Evolutionary conservation across 1,284 basidiomycete genomes (phyloP).

Genomic region (Naganishia cerealis): DNA sequence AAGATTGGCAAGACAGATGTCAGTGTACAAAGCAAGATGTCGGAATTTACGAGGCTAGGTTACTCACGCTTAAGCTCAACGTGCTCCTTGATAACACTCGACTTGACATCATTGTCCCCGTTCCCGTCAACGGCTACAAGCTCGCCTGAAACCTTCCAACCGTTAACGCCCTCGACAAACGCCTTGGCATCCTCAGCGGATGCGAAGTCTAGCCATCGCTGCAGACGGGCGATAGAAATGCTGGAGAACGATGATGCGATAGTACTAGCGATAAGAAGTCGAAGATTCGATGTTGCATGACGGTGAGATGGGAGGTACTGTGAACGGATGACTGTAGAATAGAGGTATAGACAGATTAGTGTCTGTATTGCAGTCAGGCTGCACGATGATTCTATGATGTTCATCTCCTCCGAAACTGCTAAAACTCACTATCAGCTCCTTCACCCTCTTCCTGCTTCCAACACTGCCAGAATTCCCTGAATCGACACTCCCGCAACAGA

Average conservation of each 20-base stretch:
- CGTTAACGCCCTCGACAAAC: constrained; percentile 66
- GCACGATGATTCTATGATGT: neutral
- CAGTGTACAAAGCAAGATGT: neutral
- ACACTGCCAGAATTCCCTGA: constrained; percentile 33
- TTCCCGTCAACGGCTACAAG: constrained; percentile 75
- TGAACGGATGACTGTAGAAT: constrained; percentile 43
- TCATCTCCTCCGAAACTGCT: neutral
- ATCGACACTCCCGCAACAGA: constrained; percentile 33
- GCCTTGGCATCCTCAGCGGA: constrained; percentile 63
- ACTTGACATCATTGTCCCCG: constrained; percentile 92
- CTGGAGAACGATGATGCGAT: constrained; percentile 49
- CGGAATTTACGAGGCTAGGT: neutral
- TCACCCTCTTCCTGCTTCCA: constrained; percentile 33
- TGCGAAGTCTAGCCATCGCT: constrained; percentile 49
- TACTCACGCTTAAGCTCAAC: constrained; percentile 82
- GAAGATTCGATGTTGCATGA: constrained; percentile 42
- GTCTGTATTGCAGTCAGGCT: neutral
- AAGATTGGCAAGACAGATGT: constrained; percentile 5
- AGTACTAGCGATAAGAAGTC: constrained; percentile 46
- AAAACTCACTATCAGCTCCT: constrained; percentile 32
- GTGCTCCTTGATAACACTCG: constrained; percentile 86
- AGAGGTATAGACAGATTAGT: neutral
- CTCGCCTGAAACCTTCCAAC: constrained; percentile 71
- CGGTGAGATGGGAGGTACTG: constrained; percentile 49
- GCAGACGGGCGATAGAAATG: constrained; percentile 40